A percentile compares a stretch with the other conserved stretches of the same genome.
Evolutionary conservation across 2,329 filamentous ascomycete species (phyloP).

Genomic region (Verticillium zaregamsianum): DNA sequence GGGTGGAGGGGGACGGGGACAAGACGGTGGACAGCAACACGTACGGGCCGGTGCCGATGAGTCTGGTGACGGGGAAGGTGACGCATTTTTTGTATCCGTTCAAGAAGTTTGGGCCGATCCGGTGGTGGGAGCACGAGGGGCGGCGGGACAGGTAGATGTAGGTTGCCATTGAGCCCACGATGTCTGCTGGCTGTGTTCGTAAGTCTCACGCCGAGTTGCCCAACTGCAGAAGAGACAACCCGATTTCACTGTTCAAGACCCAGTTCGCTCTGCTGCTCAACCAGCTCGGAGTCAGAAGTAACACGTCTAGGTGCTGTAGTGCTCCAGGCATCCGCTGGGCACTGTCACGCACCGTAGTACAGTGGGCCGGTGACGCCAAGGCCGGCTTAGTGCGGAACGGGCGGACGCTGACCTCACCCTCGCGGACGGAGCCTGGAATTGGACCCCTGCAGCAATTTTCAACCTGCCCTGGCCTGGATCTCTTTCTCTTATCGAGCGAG

Average conservation of each 20-base stretch:
- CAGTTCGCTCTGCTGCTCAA: too few relatives aligned
- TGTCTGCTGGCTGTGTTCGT: too few relatives aligned
- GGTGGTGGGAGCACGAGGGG: constrained; percentile 50
- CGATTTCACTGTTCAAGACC: too few relatives aligned
- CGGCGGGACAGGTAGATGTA: constrained; percentile 17
- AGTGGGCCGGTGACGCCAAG: neutral
- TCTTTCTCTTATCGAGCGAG: neutral
- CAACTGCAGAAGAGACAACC: too few relatives aligned
- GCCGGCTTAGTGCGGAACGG: neutral
- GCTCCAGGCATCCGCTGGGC: too few relatives aligned
- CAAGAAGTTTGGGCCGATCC: constrained; percentile 51
- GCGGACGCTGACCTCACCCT: neutral
- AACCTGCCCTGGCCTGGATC: neutral
- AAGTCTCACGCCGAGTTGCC: too few relatives aligned
- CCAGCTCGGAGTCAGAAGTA: constrained; percentile 6
- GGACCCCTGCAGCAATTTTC: constrained; percentile 4
- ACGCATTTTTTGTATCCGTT: constrained; percentile 69
- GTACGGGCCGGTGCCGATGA: constrained; percentile 78
- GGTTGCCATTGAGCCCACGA: too few relatives aligned
- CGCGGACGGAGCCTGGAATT: neutral
- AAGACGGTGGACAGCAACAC: constrained; percentile 80
- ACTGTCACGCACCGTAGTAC: neutral
- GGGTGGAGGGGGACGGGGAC: constrained; percentile 88
- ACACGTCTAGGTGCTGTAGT: too few relatives aligned
- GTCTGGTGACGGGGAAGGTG: constrained; percentile 70